These are phyloP conservation scores for Kodamaea fukazawae DNA, from an alignment of 805 yeast genomes.

Conservation along the genomic window DNA sequence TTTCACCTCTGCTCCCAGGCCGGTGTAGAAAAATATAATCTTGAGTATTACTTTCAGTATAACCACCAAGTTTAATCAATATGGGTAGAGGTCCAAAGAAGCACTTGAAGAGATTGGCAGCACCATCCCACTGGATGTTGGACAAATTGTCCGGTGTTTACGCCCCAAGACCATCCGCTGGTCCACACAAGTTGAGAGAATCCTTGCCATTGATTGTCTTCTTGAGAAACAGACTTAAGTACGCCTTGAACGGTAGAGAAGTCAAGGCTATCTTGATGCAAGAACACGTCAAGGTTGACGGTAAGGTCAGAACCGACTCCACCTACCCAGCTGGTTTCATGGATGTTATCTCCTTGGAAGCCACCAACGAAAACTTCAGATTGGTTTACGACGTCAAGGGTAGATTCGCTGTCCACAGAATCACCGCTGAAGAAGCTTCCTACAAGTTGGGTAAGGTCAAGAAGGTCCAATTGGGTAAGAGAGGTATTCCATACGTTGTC, in stretches of 20 bases:
- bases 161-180: slow-evolving; percentile 36
- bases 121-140: slow-evolving; percentile 39
- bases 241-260: slow-evolving; percentile 34
- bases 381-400: slow-evolving; percentile 29
- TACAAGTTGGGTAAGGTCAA: slow-evolving; percentile 27
- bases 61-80: slow-evolving; percentile 24
- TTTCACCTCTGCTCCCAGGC: not conserved
- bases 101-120: slow-evolving; percentile 37
- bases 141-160: slow-evolving; percentile 36
- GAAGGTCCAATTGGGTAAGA: slow-evolving; percentile 26
- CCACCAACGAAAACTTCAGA: slow-evolving; percentile 31
- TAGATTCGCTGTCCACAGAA: slow-evolving; percentile 29
- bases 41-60: slow-evolving; percentile 1
- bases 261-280: slow-evolving; percentile 35
- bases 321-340: slow-evolving; percentile 34
- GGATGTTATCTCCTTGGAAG: slow-evolving; percentile 32
- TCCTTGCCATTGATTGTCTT: slow-evolving; percentile 31
- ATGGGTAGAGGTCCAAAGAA: slow-evolving; percentile 73
- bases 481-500: slow-evolving; percentile 25
- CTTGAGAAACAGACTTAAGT: slow-evolving; percentile 35
- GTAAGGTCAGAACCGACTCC: slow-evolving; percentile 34
- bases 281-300: slow-evolving; percentile 34
- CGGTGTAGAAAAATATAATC: not conserved
- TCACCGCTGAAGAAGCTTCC: slow-evolving; percentile 26
- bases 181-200: slow-evolving; percentile 37